Evolutionary conservation across 352 stramenopile species (phyloP).

Genomic region (Globisporangium emineosum): DNA sequence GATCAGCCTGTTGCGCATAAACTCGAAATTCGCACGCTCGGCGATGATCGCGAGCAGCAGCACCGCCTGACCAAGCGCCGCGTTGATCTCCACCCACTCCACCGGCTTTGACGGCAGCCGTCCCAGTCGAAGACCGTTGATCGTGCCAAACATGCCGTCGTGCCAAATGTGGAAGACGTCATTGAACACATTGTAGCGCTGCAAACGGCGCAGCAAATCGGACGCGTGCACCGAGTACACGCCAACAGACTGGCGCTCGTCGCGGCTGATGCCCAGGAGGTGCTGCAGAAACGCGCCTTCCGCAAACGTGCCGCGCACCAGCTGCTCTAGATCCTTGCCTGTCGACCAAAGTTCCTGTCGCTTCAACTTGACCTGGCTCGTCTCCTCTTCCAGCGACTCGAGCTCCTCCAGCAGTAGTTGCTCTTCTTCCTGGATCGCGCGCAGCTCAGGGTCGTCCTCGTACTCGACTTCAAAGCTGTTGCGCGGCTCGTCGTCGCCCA

Average conservation of each 20-base stretch:
- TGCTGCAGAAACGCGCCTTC: constrained; percentile 80
- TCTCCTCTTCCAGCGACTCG: constrained; percentile 56
- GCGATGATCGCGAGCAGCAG: constrained; percentile 83
- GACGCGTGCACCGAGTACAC: constrained; percentile 80
- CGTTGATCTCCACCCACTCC: constrained; percentile 91
- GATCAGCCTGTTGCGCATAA: constrained; percentile 79
- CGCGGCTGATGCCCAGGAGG: constrained; percentile 59
- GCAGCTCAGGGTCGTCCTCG: constrained; percentile 44
- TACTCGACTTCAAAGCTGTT: constrained; percentile 35
- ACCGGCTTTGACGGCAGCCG: constrained; percentile 77
- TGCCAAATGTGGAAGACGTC: constrained; percentile 92
- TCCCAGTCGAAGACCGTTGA: constrained; percentile 85
- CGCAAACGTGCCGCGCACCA: constrained; percentile 68
- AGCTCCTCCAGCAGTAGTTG: constrained; percentile 46
- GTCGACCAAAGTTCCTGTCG: constrained; percentile 73
- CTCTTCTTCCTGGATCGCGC: constrained; percentile 64
- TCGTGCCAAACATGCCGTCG: constrained; percentile 85
- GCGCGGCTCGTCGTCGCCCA: constrained; percentile 28
- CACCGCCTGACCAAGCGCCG: constrained; percentile 80
- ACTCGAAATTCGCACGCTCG: constrained; percentile 76
- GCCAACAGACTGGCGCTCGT: constrained; percentile 72
- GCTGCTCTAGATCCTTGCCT: constrained; percentile 61
- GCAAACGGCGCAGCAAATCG: constrained; percentile 72
- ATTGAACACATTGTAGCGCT: constrained; percentile 88
- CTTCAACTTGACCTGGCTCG: constrained; percentile 45